These are phyloP conservation scores for Apiotrichum mycotoxinovorans DNA, from an alignment of 1,284 basidiomycete species.

Conservation along the genomic window DNA sequence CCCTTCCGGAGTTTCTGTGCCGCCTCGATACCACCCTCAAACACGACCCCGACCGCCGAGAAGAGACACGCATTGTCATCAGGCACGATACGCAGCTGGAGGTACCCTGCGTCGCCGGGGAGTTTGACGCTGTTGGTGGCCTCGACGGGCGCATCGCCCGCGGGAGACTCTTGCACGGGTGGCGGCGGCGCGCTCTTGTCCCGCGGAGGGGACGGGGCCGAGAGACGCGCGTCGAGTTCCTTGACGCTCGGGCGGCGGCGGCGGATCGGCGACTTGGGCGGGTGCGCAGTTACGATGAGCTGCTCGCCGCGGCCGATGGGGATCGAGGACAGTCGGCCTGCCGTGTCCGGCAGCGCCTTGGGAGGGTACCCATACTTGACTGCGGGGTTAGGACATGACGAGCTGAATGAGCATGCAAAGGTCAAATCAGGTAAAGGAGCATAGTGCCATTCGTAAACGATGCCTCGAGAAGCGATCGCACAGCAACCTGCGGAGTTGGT, in stretches of 20 bases:
- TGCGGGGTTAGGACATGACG: constrained; percentile 40
- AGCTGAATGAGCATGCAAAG: too few species aligned
- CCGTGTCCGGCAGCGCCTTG: constrained; percentile 63
- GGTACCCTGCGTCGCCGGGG: constrained; percentile 50
- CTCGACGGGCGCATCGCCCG: constrained; percentile 23
- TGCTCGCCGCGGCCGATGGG: constrained; percentile 75
- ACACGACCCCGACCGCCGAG: constrained; percentile 74
- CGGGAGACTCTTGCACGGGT: constrained; percentile 16
- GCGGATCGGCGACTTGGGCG: constrained; percentile 17
- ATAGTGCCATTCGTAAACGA: too few species aligned
- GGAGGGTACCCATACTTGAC: constrained; percentile 86
- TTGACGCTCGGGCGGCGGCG: constrained; percentile 38
- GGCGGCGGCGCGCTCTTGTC: constrained; percentile 16
- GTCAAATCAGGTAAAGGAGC: too few species aligned
- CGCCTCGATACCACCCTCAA: constrained; percentile 71
- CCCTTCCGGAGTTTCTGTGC: constrained; percentile 39
- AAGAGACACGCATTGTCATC: constrained; percentile 94
- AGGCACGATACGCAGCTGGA: constrained; percentile 66
- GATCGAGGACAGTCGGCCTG: constrained; percentile 67
- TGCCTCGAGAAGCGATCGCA: too few species aligned
- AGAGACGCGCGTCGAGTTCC: constrained; percentile 29
- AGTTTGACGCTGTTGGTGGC: constrained; percentile 29
- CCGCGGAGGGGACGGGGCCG: constrained; percentile 31
- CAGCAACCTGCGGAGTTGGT: too few species aligned
- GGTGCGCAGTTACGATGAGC: constrained; percentile 65